A percentile compares a stretch with the other conserved stretches of the same genome.
phyloP scores from a whole-genome alignment of 768 basidiomycete genomes.

The Daedaleopsis nitida region DNA sequence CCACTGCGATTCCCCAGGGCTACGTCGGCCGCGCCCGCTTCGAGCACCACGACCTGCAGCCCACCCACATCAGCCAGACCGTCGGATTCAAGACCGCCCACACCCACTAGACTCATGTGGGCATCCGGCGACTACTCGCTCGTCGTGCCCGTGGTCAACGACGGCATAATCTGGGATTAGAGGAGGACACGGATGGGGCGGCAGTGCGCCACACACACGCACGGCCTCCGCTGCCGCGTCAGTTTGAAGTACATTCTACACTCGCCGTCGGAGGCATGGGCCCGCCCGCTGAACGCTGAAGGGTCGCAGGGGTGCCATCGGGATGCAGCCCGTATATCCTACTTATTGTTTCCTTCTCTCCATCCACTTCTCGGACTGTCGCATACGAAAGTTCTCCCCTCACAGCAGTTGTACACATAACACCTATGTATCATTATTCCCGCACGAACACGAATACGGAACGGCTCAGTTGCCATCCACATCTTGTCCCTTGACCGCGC shows the following conservation, averaged over 20 bases:
- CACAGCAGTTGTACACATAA: conserved; percentile 12
- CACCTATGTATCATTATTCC: conserved; percentile 7
- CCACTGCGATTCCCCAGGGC: conserved; percentile 24
- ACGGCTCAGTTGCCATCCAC: conserved; percentile 18
- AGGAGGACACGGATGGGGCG: background rate
- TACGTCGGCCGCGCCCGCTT: conserved; percentile 22
- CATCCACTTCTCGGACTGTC: background rate
- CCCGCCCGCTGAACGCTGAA: background rate
- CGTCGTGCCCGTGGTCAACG: conserved; percentile 18
- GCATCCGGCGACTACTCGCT: conserved; percentile 8
- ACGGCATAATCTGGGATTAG: conserved; percentile 22
- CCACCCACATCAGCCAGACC: conserved; percentile 14
- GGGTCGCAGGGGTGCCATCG: background rate
- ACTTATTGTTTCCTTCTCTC: no score
- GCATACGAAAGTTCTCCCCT: background rate
- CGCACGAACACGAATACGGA: background rate
- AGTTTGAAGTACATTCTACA: background rate
- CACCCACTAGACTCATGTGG: conserved; percentile 7
- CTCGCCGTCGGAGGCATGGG: background rate
- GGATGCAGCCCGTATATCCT: background rate
- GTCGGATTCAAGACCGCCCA: background rate
- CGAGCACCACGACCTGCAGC: conserved; percentile 13
- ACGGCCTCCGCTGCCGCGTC: background rate
- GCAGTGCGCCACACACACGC: background rate
- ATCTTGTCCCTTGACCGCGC: background rate